Conservation (phyloP, 805 yeast genomes). For the Monosporozyma aerobia region DNA sequence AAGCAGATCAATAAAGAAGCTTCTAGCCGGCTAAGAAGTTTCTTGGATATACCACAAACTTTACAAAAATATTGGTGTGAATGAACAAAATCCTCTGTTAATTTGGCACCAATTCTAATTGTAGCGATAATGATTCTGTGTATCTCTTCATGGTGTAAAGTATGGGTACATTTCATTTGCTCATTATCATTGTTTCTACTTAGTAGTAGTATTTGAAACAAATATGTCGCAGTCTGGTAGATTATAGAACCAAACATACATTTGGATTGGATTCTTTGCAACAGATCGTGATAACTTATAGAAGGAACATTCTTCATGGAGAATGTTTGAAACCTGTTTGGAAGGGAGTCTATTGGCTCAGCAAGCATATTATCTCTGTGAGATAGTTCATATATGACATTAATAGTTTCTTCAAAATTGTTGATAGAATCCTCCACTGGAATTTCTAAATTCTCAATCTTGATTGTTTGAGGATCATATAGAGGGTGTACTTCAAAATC, state of each 20-base stretch:
- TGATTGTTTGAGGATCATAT: constrained; percentile 1
- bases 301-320: constrained; percentile 25
- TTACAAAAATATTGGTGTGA: constrained; percentile 37
- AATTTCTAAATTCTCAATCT: background rate
- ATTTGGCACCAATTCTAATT: constrained; percentile 36
- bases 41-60: constrained; percentile 35
- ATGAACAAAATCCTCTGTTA: constrained; percentile 36
- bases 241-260: constrained; percentile 25
- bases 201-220: constrained; percentile 17
- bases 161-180: constrained; percentile 15
- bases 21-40: constrained; percentile 16
- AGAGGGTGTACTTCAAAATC: background rate
- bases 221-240: constrained; percentile 22
- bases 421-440: constrained; percentile 8
- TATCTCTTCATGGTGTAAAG: constrained; percentile 32
- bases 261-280: constrained; percentile 22
- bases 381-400: constrained; percentile 9
- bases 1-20: constrained; percentile 10
- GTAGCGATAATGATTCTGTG: constrained; percentile 38
- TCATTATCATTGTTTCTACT: constrained; percentile 6
- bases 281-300: constrained; percentile 16
- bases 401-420: constrained; percentile 14
- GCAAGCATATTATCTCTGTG: constrained; percentile 3
- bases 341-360: background rate
- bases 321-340: constrained; percentile 11